Evolutionary conservation across 2,329 filamentous ascomycete genomes (phyloP).

Genomic region (Diaporthe citrichinensis): DNA sequence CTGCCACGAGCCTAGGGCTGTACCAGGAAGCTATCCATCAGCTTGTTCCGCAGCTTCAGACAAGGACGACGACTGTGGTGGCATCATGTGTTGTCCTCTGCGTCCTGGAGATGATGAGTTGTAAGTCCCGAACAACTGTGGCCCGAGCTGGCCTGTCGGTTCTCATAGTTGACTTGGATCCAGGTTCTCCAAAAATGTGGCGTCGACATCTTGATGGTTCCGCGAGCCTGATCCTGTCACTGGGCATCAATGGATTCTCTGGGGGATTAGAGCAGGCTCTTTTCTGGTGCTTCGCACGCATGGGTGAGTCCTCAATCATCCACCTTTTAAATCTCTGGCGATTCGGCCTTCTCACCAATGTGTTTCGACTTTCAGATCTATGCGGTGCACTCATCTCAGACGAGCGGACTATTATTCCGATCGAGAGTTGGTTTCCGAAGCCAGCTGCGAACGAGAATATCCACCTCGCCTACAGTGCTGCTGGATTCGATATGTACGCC

Average conservation of each 20-base stretch:
- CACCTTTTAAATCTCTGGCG: too few species aligned
- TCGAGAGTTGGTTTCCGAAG: conserved; percentile 18
- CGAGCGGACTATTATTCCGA: conserved; percentile 43
- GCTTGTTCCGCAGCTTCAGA: conserved; percentile 53
- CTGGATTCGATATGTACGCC: conserved; percentile 68
- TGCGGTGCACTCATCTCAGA: conserved; percentile 70
- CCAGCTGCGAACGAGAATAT: neutral
- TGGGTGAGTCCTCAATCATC: conserved; percentile 56
- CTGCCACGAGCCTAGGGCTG: conserved; percentile 64
- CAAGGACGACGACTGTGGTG: conserved; percentile 51
- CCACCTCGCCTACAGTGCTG: conserved; percentile 13
- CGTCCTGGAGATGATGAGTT: conserved; percentile 60
- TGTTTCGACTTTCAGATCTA: conserved; percentile 56
- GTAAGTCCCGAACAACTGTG: conserved; percentile 50
- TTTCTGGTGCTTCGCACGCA: conserved; percentile 72
- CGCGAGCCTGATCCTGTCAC: conserved; percentile 66
- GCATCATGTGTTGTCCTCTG: conserved; percentile 57
- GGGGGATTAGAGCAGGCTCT: conserved; percentile 67
- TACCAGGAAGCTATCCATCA: conserved; percentile 68
- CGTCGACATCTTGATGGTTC: conserved; percentile 70
- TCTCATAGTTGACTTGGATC: conserved; percentile 44
- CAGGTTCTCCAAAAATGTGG: conserved; percentile 53
- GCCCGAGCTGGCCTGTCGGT: too few species aligned
- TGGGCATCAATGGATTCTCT: conserved; percentile 67
- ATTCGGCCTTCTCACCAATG: neutral